These are phyloP conservation scores for Fusarium sp. DNA, from an alignment of 2,329 filamentous ascomycete genomes.

Conservation along the genomic window DNA sequence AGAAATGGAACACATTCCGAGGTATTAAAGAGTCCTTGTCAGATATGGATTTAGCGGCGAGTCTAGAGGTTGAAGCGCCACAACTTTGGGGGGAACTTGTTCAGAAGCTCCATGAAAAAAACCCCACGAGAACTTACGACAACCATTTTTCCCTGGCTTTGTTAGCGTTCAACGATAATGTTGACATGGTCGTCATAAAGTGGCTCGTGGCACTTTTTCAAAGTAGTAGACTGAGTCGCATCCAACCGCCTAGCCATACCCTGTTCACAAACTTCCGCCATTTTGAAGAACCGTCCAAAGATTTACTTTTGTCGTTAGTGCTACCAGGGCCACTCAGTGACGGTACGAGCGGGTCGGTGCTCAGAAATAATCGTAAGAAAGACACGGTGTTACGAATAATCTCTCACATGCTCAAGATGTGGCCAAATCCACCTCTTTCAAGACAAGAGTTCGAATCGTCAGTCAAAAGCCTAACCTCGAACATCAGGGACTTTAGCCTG, in stretches of 20 bases:
- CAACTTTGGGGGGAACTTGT: conserved; percentile 56
- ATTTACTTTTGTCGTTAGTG: background rate
- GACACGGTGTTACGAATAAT: background rate
- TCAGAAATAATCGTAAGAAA: accelerated
- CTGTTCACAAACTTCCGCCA: conserved; percentile 14
- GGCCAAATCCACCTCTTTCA: background rate
- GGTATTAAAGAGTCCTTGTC: background rate
- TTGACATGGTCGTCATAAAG: background rate
- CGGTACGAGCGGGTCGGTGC: accelerated
- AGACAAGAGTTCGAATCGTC: background rate
- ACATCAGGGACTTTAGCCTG: background rate
- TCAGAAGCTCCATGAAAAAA: background rate
- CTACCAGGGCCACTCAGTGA: background rate
- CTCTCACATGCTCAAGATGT: background rate
- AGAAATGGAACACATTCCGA: background rate
- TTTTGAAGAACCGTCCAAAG: background rate
- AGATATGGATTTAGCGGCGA: conserved; percentile 10
- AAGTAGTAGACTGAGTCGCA: background rate
- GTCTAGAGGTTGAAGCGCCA: conserved; percentile 64
- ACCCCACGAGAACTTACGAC: background rate
- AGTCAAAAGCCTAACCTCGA: accelerated
- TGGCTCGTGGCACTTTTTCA: conserved; percentile 18
- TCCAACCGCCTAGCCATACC: background rate
- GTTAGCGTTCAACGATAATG: background rate
- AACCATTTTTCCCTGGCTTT: conserved; percentile 9